Base-by-base conservation (phyloP, 2,329 filamentous ascomycete species). In the Macrophomina tecta region DNA sequence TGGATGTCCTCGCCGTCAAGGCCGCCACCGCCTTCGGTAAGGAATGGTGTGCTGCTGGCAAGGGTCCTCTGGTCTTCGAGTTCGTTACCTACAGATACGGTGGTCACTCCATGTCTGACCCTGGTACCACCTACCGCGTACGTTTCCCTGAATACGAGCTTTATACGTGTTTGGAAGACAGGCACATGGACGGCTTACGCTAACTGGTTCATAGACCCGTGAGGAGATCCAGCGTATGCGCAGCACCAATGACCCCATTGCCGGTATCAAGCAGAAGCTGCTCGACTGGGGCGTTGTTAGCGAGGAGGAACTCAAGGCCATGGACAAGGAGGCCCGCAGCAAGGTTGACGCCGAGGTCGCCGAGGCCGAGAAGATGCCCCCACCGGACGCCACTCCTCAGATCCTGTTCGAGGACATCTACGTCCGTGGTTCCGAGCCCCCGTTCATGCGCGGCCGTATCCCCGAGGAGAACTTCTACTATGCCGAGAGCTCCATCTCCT, bases 191-290 rank as follows among this genome's bases (percentile, higher is more conserved):
- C 28, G 14, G 12, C 32, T 18, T 18, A 53, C 51, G 34, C 74
- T 73, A 72, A 76, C 46, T 68, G 9, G 14, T 14, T n/a, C 12
- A 23, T 62, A 82, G 80, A 97, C 94, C 74, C 93, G 95, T 83
- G 95, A 99, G 86, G 95, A 99, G 85, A 97, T 99, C 78, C 94
- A 97, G 87, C 94, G 94, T 82, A 99, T 99, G 95, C 92, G 95
- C 77, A 96, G 91, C 75, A 99, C 95, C 83, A 92, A 98, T 84
- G 95, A 99, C 84, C 93, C 95, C 73, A 99, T 99, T 78, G 93
- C 94, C 76, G 95, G 95, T 68, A 89, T 99, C 74, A 98, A 98
- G 90, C 91, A 95, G 86, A 97, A 97, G 87, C 90, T 99, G 72
- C 84, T 99, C 68, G 95, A 99, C 83, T 99, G 95, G 95, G 88